These are phyloP conservation scores for Linderniella brevidens DNA, from an alignment of 257 asterid species.

Conservation along the genomic window DNA sequence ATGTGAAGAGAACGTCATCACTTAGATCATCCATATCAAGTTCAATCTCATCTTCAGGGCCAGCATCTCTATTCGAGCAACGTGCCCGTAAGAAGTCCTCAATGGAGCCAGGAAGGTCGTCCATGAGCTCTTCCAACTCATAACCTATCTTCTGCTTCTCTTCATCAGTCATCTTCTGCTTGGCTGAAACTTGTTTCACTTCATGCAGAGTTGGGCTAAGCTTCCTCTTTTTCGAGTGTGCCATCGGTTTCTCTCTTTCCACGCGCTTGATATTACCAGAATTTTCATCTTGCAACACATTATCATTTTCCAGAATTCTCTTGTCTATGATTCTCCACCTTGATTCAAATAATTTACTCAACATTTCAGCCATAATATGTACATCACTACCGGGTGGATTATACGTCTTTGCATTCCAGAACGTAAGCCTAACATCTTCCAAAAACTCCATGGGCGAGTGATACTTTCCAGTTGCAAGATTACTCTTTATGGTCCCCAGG, in stretches of 20 bases:
- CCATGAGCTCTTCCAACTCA: constrained; percentile 37
- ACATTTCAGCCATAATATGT: constrained; percentile 38
- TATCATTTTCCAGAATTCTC: constrained; percentile 18
- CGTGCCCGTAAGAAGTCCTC: constrained; percentile 43
- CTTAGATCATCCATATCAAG: constrained; percentile 56
- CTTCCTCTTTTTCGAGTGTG: constrained; percentile 47
- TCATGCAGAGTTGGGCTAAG: constrained; percentile 30
- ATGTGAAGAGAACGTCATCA: constrained; percentile 40
- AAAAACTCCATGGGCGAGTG: constrained; percentile 46
- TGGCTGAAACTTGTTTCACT: constrained; percentile 23
- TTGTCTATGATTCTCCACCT: constrained; percentile 62
- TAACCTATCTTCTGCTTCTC: constrained; percentile 38
- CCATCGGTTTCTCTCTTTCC: constrained; percentile 19
- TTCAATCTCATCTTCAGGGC: constrained; percentile 64
- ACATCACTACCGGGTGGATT: constrained; percentile 61
- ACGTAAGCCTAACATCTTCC: constrained; percentile 70
- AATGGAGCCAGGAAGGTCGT: constrained; percentile 43
- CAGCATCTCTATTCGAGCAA: constrained; percentile 30
- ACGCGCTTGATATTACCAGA: constrained; percentile 23
- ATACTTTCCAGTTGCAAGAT: constrained; percentile 39
- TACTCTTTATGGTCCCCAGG: constrained; percentile 63
- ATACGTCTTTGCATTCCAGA: constrained; percentile 73
- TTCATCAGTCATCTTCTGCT: constrained; percentile 43
- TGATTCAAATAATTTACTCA: constrained; percentile 48
- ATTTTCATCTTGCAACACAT: constrained; percentile 18